Conservation (phyloP, 345 rosid genomes). For the Dovyalis caffra region DNA sequence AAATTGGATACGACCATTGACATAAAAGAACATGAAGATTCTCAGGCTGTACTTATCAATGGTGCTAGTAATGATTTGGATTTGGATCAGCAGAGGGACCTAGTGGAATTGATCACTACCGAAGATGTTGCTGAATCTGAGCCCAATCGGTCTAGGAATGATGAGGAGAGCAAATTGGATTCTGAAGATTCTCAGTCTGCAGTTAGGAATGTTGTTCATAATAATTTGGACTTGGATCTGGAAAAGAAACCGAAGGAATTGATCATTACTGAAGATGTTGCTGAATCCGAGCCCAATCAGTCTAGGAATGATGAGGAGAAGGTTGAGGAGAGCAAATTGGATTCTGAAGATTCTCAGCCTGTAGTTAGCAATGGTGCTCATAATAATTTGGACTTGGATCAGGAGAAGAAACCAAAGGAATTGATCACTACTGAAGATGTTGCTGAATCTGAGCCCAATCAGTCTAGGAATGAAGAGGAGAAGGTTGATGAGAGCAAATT, state of each 20-base stretch:
- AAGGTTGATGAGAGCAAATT: background rate
- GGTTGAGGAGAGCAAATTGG: background rate
- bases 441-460: background rate
- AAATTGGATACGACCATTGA: slow-evolving; percentile 22
- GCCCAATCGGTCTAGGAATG: background rate
- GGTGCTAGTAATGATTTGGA: background rate
- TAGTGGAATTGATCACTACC: background rate
- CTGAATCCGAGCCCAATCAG: background rate
- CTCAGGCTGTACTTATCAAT: background rate
- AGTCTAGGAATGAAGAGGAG: background rate
- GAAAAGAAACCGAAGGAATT: slow-evolving; percentile 5
- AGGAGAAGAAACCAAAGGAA: background rate
- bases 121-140: background rate
- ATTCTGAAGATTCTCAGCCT: background rate
- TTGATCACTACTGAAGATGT: background rate
- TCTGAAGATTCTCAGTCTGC: slow-evolving; percentile 15
- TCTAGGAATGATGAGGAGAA: background rate
- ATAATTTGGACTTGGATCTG: background rate
- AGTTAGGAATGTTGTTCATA: background rate
- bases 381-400: background rate
- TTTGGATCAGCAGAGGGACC: background rate
- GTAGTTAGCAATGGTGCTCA: background rate
- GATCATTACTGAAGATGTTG: background rate
- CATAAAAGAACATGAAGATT: slow-evolving; percentile 14
- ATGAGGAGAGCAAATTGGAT: slow-evolving; percentile 26